Conservation (phyloP, 768 basidiomycete genomes). For the Lenzites betulinus region DNA sequence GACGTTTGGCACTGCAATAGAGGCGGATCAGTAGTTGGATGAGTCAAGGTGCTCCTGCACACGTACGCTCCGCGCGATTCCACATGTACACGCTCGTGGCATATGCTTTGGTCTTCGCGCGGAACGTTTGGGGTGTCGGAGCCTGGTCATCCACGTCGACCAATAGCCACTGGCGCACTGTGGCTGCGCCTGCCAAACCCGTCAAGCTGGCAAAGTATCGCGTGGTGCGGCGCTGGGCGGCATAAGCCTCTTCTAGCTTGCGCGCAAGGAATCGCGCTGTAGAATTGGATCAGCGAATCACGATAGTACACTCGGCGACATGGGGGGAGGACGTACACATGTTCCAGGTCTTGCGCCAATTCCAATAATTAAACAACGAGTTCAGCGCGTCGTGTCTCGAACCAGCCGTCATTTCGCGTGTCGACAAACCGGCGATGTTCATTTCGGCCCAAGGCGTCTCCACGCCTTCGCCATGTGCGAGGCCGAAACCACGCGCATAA, state of each 20-base stretch:
- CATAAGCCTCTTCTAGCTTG: background rate
- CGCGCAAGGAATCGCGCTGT: background rate
- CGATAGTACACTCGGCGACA: too few relatives aligned
- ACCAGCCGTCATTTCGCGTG: too few relatives aligned
- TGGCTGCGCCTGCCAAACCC: background rate
- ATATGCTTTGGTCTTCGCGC: background rate
- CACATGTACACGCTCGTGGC: background rate
- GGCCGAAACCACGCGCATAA: too few relatives aligned
- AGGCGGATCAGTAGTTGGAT: too few relatives aligned
- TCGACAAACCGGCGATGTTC: too few relatives aligned
- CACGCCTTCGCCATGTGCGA: too few relatives aligned
- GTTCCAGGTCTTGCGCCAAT: slow-evolving; percentile 22
- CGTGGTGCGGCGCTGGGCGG: background rate
- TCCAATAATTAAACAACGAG: too few relatives aligned
- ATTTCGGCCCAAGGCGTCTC: too few relatives aligned
- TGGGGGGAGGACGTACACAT: slow-evolving; percentile 18
- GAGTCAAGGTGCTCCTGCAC: too few relatives aligned
- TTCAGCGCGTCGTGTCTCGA: too few relatives aligned
- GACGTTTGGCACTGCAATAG: too few relatives aligned
- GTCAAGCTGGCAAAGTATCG: background rate
- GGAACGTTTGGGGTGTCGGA: background rate
- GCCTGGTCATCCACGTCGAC: background rate
- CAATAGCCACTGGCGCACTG: background rate
- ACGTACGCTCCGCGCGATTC: background rate
- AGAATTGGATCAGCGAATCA: background rate